These are phyloP conservation scores for Iberis pinnata DNA, from an alignment of 345 rosid genomes.

Conservation along the genomic window DNA sequence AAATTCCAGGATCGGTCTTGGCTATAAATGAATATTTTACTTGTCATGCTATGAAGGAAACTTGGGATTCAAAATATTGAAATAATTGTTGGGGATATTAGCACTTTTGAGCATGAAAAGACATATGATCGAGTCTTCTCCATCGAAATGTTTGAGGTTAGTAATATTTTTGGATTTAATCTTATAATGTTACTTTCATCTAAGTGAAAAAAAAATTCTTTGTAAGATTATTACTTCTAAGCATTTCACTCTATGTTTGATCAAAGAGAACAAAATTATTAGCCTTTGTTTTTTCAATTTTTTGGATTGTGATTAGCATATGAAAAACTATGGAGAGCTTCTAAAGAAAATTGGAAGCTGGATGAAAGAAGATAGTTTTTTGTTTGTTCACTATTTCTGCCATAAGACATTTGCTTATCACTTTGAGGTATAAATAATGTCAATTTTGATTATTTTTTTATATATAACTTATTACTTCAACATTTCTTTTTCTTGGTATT, in stretches of 20 bases:
- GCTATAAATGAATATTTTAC: no score
- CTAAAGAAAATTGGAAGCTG: conserved; percentile 68
- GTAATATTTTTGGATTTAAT: not conserved
- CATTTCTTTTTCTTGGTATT: not conserved
- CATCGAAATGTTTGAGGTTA: conserved; percentile 88
- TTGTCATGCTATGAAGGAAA: conserved; percentile 32
- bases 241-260: no score
- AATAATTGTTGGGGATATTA: conserved; percentile 71
- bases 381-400: conserved; percentile 81
- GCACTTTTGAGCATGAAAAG: conserved; percentile 68
- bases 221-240: not conserved
- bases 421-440: conserved; percentile 50
- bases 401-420: conserved; percentile 81
- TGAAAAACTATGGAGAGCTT: conserved; percentile 75
- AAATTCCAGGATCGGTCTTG: no score
- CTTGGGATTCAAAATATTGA: conserved; percentile 59
- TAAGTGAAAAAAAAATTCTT: no score
- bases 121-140: conserved; percentile 63
- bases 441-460: not conserved
- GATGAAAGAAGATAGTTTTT: conserved; percentile 74
- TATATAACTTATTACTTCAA: not conserved
- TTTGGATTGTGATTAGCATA: conserved; percentile 42
- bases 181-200: no score
- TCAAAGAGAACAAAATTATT: no score
- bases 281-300: not conserved